Percentiles rank a stretch among this genome's conserved stretches.
Conservation (phyloP, 2,329 filamentous ascomycete species). For the Aureobasidium sp. region DNA sequence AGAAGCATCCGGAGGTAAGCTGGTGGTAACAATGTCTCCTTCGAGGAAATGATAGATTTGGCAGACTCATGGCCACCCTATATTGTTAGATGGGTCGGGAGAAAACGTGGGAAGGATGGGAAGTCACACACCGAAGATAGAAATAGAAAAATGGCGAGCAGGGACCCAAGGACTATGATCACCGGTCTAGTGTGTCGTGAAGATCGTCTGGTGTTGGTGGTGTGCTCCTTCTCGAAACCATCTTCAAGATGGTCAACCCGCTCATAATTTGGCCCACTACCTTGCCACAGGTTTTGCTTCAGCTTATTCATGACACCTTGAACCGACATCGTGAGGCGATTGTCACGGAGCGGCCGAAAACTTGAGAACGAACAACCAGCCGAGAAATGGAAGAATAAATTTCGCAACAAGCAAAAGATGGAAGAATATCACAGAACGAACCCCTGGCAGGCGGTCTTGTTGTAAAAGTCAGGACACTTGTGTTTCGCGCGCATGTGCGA, state of each 20-base stretch:
- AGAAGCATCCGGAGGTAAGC: constrained; percentile 13
- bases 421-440: background rate
- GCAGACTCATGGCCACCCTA: background rate
- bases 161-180: background rate
- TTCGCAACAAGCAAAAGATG: background rate
- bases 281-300: constrained; percentile 3
- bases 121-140: background rate
- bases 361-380: background rate
- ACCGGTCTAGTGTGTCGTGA: background rate
- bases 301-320: constrained; percentile 10
- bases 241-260: constrained; percentile 1
- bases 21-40: constrained; percentile 5
- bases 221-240: constrained; percentile 2
- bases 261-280: constrained; percentile 3
- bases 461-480: background rate
- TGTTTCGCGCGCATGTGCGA: constrained; percentile 1
- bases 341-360: background rate
- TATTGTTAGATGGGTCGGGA: background rate
- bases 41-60: background rate
- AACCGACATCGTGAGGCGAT: background rate
- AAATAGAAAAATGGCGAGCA: constrained; percentile 5
- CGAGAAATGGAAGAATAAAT: background rate
- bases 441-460: background rate
- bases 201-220: background rate
- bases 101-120: background rate